Conservation (phyloP, 768 basidiomycete species). For the Chalciporus pseudorubinellus region DNA sequence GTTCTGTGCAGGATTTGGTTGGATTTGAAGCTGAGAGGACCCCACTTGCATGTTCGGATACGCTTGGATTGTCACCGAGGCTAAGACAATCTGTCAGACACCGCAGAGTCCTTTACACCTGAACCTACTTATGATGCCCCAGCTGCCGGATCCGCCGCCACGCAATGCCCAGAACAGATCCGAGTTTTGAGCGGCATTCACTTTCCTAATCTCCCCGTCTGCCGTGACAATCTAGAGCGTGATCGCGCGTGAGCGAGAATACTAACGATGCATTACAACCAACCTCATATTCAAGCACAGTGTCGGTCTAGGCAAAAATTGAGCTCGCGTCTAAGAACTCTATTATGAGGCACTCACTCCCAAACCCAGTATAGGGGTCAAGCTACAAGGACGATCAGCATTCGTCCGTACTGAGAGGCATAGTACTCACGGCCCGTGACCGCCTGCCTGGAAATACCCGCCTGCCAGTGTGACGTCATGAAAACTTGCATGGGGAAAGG, state of each 20-base stretch:
- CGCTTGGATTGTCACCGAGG: conserved; percentile 17
- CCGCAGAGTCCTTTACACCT: too few relatives aligned
- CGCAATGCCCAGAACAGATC: conserved; percentile 56
- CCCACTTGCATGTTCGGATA: conserved; percentile 9
- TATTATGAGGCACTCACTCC: background rate
- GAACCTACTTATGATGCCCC: conserved; percentile 39
- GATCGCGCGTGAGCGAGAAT: background rate
- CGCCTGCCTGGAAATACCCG: conserved; percentile 49
- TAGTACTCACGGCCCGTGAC: conserved; percentile 35
- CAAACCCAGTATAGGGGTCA: background rate
- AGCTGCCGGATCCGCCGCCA: conserved; percentile 51
- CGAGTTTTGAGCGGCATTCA: conserved; percentile 39
- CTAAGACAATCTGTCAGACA: background rate
- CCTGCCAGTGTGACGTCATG: conserved; percentile 27
- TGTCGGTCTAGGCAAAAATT: conserved; percentile 39
- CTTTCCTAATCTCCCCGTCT: conserved; percentile 36
- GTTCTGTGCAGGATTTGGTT: conserved; percentile 14
- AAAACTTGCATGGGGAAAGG: too few relatives aligned
- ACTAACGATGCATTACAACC: background rate
- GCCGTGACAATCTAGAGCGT: conserved; percentile 37
- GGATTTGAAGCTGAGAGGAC: conserved; percentile 4
- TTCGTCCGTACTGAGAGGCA: too few relatives aligned
- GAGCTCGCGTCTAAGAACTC: background rate
- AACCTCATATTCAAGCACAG: conserved; percentile 41
- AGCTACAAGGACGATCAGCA: background rate